A percentile compares a stretch with the other conserved stretches of the same genome.
Evolutionary conservation across 1,284 basidiomycete species (phyloP).

Genomic region (Ustilago sp.): DNA sequence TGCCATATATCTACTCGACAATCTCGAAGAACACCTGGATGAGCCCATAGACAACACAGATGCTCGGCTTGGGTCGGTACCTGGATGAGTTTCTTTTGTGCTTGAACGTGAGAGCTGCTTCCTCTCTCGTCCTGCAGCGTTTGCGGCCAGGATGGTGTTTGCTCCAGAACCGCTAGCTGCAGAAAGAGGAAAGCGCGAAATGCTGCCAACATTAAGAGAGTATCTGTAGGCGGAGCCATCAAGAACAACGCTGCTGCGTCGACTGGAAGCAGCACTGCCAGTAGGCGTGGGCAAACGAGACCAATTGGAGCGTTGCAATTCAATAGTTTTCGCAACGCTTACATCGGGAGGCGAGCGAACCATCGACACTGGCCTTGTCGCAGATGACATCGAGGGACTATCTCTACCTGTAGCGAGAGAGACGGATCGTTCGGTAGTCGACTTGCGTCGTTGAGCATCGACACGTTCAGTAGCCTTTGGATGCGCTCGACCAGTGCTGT

Average conservation of each 20-base stretch:
- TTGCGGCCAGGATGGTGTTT: slow-evolving; percentile 23
- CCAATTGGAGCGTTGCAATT: background rate
- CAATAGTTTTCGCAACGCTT: too few species aligned
- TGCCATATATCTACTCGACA: slow-evolving; percentile 26
- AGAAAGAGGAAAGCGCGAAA: slow-evolving; percentile 21
- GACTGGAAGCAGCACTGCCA: slow-evolving; percentile 18
- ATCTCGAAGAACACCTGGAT: slow-evolving; percentile 17
- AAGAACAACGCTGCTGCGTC: slow-evolving; percentile 30
- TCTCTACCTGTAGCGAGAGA: background rate
- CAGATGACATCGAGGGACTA: background rate
- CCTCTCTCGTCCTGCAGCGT: background rate
- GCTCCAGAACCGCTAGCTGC: slow-evolving; percentile 19
- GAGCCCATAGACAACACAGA: slow-evolving; percentile 15
- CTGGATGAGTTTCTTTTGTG: background rate
- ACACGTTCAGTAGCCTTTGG: background rate
- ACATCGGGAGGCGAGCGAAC: background rate
- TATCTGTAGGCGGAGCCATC: slow-evolving; percentile 31
- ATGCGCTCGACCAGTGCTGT: background rate
- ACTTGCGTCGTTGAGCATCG: background rate
- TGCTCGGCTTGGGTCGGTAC: slow-evolving; percentile 25
- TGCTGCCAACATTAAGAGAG: slow-evolving; percentile 24
- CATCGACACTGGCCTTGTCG: background rate
- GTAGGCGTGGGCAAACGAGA: slow-evolving; percentile 13
- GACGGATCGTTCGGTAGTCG: background rate
- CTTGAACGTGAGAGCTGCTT: background rate